Evolutionary conservation across 345 rosid genomes (phyloP).

Genomic region (Boechera stricta): DNA sequence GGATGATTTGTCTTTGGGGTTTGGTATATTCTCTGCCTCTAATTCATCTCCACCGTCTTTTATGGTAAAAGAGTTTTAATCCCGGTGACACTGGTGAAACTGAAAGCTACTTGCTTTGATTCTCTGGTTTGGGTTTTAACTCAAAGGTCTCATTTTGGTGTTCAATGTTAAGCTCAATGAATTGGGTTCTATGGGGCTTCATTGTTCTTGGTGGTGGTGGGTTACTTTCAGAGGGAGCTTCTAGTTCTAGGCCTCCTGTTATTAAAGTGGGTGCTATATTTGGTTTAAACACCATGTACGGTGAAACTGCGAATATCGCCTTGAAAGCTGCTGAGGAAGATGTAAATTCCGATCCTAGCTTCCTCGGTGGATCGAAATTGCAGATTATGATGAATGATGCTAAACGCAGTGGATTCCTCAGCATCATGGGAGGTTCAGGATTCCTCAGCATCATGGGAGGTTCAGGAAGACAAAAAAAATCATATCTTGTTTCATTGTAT

Average conservation of each 20-base stretch:
- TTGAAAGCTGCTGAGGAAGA: conserved; percentile 74
- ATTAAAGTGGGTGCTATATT: conserved; percentile 74
- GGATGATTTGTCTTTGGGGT: conserved; percentile 25
- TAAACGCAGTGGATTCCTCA: conserved; percentile 69
- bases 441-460: conserved; percentile 81
- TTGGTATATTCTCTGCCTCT: conserved; percentile 32
- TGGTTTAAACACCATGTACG: conserved; percentile 54
- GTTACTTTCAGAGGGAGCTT: conserved; percentile 51
- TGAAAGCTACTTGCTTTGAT: conserved; percentile 34
- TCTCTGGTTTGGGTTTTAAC: conserved; percentile 16
- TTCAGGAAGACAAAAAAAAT: conserved; percentile 23
- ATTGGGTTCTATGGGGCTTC: conserved; percentile 49
- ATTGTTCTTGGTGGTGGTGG: conserved; percentile 44
- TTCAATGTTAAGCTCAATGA: conserved; percentile 47
- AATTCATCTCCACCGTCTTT: conserved; percentile 23
- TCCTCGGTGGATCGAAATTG: conserved; percentile 69
- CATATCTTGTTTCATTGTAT: conserved; percentile 7
- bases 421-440: conserved; percentile 70
- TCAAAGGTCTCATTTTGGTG: conserved; percentile 24
- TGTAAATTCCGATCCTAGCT: conserved; percentile 67
- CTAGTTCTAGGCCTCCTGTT: conserved; percentile 48
- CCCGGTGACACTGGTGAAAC: conserved; percentile 33
- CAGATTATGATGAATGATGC: conserved; percentile 59
- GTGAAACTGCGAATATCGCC: conserved; percentile 64
- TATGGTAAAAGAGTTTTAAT: not conserved